Evolutionary conservation across 176 grass and related monocot species (phyloP).

Genomic region (Urochloa ruziziensis): DNA sequence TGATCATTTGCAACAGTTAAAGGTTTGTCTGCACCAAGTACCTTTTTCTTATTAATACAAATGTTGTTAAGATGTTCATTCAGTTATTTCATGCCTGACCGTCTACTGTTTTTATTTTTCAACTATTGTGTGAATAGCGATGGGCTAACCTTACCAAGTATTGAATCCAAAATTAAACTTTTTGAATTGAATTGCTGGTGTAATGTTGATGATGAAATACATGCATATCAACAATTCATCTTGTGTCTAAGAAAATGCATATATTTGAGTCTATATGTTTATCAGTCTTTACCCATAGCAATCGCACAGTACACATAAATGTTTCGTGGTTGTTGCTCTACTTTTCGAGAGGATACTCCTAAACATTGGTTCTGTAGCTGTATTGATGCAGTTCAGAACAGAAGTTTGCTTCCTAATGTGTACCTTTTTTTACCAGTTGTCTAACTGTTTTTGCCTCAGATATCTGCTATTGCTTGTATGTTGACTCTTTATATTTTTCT

Average conservation of each 20-base stretch:
- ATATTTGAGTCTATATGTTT: neutral
- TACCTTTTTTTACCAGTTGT: neutral
- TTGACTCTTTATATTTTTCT: conserved; percentile 19
- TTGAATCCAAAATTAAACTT: neutral
- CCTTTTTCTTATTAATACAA: conserved; percentile 10
- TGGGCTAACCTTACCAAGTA: neutral
- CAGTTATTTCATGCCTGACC: neutral
- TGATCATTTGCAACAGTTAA: conserved; percentile 74
- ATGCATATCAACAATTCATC: neutral
- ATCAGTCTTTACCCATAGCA: conserved; percentile 2
- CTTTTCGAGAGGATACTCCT: neutral
- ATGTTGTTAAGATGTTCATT: neutral
- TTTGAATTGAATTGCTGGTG: conserved; percentile 1
- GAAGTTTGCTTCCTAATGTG: conserved; percentile 3
- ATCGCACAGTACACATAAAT: neutral
- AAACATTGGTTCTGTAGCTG: neutral
- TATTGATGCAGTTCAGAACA: neutral
- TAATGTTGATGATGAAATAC: no score
- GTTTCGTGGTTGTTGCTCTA: neutral
- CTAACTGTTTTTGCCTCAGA: neutral
- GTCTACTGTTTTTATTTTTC: neutral
- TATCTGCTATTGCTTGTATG: conserved; percentile 8
- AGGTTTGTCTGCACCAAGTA: conserved; percentile 48
- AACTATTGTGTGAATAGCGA: neutral
- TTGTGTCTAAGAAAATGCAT: conserved; percentile 4